Conservation (phyloP, 768 basidiomycete genomes). For the Termitomyces sp. region DNA sequence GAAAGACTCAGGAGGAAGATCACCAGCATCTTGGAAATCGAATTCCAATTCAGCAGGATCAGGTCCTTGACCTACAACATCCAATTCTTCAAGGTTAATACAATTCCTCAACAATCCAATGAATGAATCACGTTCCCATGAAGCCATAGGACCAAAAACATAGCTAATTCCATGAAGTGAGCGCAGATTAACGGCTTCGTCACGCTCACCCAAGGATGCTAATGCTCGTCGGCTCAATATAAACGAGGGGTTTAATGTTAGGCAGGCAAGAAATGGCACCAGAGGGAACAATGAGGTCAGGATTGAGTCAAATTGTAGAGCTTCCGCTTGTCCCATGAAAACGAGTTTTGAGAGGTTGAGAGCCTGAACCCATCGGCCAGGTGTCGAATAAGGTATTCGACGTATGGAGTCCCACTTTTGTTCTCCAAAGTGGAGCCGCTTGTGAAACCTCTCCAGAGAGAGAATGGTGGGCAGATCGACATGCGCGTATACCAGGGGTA, state of each 20-base stretch:
- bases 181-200: constrained; percentile 43
- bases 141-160: constrained; percentile 25
- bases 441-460: constrained; percentile 51
- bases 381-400: constrained; percentile 80
- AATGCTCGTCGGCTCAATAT: constrained; percentile 57
- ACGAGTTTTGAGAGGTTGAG: constrained; percentile 63
- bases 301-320: constrained; percentile 53
- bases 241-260: constrained; percentile 52
- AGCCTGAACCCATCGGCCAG: constrained; percentile 79
- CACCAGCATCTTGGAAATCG: constrained; percentile 17
- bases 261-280: constrained; percentile 52
- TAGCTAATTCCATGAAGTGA: constrained; percentile 53
- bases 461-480: constrained; percentile 38
- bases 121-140: constrained; percentile 47
- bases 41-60: constrained; percentile 47
- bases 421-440: constrained; percentile 57
- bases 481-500: constrained; percentile 62
- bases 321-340: constrained; percentile 38
- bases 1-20: constrained; percentile 26
- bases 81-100: constrained; percentile 54
- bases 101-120: constrained; percentile 52
- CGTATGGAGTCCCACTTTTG: constrained; percentile 85
- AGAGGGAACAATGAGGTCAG: constrained; percentile 63
- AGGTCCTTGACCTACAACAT: constrained; percentile 54
- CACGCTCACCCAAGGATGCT: constrained; percentile 43